Evolutionary conservation across 306 rosid genomes (phyloP), one percentile per base, ranked within the genome.

Genomic region (Begonia peltatifolia): DNA sequence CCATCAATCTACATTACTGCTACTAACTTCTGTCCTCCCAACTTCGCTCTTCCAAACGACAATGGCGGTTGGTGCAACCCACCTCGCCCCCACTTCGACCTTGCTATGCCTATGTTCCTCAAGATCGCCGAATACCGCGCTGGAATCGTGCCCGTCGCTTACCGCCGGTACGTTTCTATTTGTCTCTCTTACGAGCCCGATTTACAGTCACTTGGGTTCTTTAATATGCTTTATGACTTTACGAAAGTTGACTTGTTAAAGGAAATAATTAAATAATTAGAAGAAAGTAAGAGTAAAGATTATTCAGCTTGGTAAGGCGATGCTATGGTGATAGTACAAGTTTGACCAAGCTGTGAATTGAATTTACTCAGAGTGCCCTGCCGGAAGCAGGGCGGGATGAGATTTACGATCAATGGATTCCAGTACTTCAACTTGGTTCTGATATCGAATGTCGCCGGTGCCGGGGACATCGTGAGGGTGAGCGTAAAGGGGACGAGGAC

Each of bases 41-140:
- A 79, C 60, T 79, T 41, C 8, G 84, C 84, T 56, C 73, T 52
- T 0, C 74, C 84, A 0, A 74, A 67, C 12, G 81, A 79, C 47
- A 65, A 79, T 63, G 84, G 84, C 15, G 84, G 84, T 0, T 79
- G 84, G 84, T 79, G 84, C 53, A 79, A 79, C 69, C 84, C 84
- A 6, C 84, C 84, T 4, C 61, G 84, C 5, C 54, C 68, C 0
- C 84, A 79, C 62, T 79, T 79, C 35, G 84, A 79, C 57, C 84
- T 79, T 4, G 81, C 84, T 46, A 79, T 79, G 84, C 84, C 84
- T 35, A 68, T 74, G 76, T 79, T 79, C 67, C 48, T 44, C 14
- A 44, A 44, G 48, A 44, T 44, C 14, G 48, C 48, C 6, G 48
- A 44, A n/a, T 44, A 79, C 71, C 78, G 76, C 2, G 84, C 84